These are phyloP conservation scores for Leishmania gerbilli DNA, from an alignment of 208 protist species.

Conservation along the genomic window DNA sequence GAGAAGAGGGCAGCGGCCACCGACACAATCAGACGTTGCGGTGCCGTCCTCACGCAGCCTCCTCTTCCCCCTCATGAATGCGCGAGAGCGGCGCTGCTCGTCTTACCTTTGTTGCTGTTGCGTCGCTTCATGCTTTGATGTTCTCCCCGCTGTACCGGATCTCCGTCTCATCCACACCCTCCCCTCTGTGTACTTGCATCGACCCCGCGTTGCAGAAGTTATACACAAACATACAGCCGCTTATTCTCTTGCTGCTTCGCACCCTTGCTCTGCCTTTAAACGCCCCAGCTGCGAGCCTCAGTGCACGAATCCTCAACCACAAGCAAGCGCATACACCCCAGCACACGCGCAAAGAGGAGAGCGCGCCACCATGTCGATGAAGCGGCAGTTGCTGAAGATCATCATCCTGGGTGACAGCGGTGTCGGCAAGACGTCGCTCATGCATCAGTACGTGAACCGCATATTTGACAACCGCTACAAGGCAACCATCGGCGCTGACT, in stretches of 20 bases:
- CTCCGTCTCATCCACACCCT: not conserved
- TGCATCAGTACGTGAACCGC: constrained; percentile 92
- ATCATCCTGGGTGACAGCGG: constrained; percentile 94
- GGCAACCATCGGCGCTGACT: constrained; percentile 99
- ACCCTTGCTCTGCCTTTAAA: not conserved
- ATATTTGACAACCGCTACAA: constrained; percentile 98
- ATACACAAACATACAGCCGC: not conserved
- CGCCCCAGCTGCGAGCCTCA: not conserved
- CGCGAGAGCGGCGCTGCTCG: not conserved
- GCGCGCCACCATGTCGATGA: constrained; percentile 30
- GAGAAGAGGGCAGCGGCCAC: not conserved
- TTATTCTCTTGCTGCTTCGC: not conserved
- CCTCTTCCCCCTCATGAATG: not conserved
- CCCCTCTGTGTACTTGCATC: not conserved
- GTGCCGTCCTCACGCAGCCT: not conserved
- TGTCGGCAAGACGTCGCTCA: constrained; percentile 92
- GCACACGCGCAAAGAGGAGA: not conserved
- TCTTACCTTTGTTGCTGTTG: not conserved
- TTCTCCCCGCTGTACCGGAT: not conserved
- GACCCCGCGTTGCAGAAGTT: not conserved
- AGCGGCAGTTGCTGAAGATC: constrained; percentile 93
- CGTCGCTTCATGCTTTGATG: not conserved
- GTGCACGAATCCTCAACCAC: not conserved
- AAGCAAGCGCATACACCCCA: not conserved
- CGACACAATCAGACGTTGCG: not conserved